Evolutionary conservation across 805 yeast genomes (phyloP), one percentile per base, ranked within the genome.

Genomic region (Cyberlindnera maritima): DNA sequence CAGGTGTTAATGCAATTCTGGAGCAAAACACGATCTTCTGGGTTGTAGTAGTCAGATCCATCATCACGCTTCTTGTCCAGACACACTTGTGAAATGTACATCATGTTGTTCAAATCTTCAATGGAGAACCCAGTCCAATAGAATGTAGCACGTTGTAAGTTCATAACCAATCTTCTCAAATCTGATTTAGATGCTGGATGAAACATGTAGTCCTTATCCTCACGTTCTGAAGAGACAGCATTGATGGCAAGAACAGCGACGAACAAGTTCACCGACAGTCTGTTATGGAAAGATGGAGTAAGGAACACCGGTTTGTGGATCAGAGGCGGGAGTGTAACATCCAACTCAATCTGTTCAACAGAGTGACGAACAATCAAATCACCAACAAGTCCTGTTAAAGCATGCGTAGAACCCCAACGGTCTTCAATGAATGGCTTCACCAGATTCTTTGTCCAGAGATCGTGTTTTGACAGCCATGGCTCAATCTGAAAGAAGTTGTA

Each of bases 61-160:
- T 57, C 57, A 23, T 62, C 61, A 13, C 59, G 55, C 28, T 56
- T 55, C 48, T 72, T 73, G 15, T 72, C 68, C 31, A 80, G 49
- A 7, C 80, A 73, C 19, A 64, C 62, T 14, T 69, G 64, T 41
- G 84, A 75, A 25, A 83, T 74, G 19, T 66, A 64, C 2, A 77
- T 59, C 61, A 84, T 67, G 19, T 74, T 68, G 41, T 77, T 77
- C 25, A 84, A 68, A 62, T 84, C 89, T 36, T 69, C 71, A 21
- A 72, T 70, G 12, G 83, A 71, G 58, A 84, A 84, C 0, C 89
- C 90, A 1, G 88, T 80, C 91, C 91, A 84, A 56, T 80, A 81
- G 59, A 84, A 83, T 0, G 90, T 81, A 1, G 85, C 80, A 48
- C 83, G 70, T 60, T 80, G 87, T 25, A 84, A 59, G 57, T 84